Evolutionary conservation across 257 asterid genomes (phyloP).

Genomic region (Nicotiana sylvestris): DNA sequence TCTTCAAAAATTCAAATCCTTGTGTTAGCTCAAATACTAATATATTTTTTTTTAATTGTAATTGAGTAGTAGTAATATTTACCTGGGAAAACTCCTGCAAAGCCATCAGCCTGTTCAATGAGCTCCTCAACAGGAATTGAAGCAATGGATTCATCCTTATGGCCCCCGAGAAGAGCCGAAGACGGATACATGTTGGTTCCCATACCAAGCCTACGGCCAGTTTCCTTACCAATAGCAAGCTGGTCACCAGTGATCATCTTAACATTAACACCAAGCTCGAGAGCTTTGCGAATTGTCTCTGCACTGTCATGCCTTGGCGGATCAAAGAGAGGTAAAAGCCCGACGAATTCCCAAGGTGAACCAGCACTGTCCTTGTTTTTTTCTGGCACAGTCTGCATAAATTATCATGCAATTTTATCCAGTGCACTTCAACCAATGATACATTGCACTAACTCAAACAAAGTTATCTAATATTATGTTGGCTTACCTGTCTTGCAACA

Average conservation of each 20-base stretch:
- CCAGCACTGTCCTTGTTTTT: constrained; percentile 44
- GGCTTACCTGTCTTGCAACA: constrained; percentile 48
- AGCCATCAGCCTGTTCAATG: constrained; percentile 81
- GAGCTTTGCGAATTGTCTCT: constrained; percentile 61
- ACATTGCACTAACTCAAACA: not conserved
- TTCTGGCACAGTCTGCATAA: constrained; percentile 39
- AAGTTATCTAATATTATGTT: not conserved
- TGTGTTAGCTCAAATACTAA: not conserved
- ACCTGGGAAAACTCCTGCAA: constrained; percentile 91
- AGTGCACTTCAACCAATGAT: not conserved
- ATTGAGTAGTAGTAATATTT: not conserved
- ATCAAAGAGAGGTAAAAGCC: constrained; percentile 59
- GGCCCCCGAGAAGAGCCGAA: constrained; percentile 66
- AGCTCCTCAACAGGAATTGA: constrained; percentile 59
- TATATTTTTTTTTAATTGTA: not conserved
- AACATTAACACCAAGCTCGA: constrained; percentile 59
- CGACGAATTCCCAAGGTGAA: constrained; percentile 60
- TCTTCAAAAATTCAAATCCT: constrained; percentile 26
- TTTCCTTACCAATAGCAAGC: constrained; percentile 76
- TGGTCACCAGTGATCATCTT: constrained; percentile 87
- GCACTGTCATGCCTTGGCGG: constrained; percentile 80
- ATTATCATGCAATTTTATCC: not conserved
- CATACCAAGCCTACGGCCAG: constrained; percentile 85
- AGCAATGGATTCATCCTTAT: constrained; percentile 51
- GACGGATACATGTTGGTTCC: constrained; percentile 89